Evolutionary conservation across 2,329 filamentous ascomycete species (phyloP), one percentile per base, ranked within the genome.

Genomic region (Aspergillus sp.): DNA sequence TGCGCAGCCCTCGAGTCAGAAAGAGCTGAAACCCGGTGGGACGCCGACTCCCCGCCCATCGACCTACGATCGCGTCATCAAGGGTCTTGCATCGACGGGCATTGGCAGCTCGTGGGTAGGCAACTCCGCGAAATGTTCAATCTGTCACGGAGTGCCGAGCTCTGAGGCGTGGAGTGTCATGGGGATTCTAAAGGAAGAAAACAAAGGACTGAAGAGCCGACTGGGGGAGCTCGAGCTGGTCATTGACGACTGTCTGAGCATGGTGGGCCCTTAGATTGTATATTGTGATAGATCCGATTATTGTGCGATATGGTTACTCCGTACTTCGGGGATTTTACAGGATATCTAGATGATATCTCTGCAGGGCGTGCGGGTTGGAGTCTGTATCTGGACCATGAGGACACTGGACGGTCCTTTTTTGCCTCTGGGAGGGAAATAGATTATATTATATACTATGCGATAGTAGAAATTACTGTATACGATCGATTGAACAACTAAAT

Each of bases 221-320:
- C 72, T 86, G 3, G 74, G 75, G 10, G 76, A 80, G 47, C 69
- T 86, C 32, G 81, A 85, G 61, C 68, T 73, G 40, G 77, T 77
- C 17, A 73, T 85, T 46, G 82, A 86, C 50, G 78, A 81, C 40
- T 81, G 79, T 46, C 73, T 86, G 57, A 77, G 79, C 53, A 69
- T 83, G 47, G 78, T 84, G 52, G 72, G 70, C 4, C 63, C 67
- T 45, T 69, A 55, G 62, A 25, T 16, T 20, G 13, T 42, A 32
- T 41, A 23, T 16, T 38, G 19, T 40, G 32, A 48, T 47, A 34
- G 13, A 29, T 47, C 31, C 6, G 34, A 38, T 16, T 7, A 38
- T 38, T 14, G 43, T 45, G 17, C 41, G 21, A 44, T 7, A 23
- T 23, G 41, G 41, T 16, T 45, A 38, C n/a, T 17, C n/a, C 34